phyloP scores from a whole-genome alignment of 495 filamentous ascomycete genomes.

The Cetradonia linearis region DNA sequence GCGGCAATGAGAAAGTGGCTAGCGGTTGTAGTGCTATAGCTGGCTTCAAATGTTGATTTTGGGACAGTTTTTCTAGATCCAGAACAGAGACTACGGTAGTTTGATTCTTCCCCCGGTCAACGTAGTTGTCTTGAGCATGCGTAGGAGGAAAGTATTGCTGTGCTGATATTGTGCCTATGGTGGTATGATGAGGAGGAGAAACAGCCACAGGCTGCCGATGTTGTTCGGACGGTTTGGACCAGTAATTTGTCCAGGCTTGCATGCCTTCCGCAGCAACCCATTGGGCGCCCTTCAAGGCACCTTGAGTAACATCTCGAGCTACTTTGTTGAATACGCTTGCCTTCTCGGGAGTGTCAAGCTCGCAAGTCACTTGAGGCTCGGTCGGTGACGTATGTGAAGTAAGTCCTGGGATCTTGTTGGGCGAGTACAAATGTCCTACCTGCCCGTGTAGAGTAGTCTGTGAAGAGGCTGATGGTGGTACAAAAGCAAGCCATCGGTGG shows the following conservation, averaged over 20 bases:
- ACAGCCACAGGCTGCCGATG: slow-evolving; percentile 23
- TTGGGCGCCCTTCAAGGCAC: slow-evolving; percentile 76
- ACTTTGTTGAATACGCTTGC: slow-evolving; percentile 78
- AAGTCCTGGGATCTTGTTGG: slow-evolving; percentile 51
- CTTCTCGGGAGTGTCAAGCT: slow-evolving; percentile 65
- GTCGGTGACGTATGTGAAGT: slow-evolving; percentile 61
- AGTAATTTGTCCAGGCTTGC: slow-evolving; percentile 84
- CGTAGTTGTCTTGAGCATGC: slow-evolving; percentile 44
- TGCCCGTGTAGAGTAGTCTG: slow-evolving; percentile 56
- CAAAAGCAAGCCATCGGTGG: slow-evolving; percentile 75
- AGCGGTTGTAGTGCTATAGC: slow-evolving; percentile 42
- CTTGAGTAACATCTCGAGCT: slow-evolving; percentile 79
- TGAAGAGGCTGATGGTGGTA: slow-evolving; percentile 62
- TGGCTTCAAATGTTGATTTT: slow-evolving; percentile 31
- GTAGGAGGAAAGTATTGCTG: slow-evolving; percentile 59
- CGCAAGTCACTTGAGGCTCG: slow-evolving; percentile 61
- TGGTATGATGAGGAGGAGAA: slow-evolving; percentile 27
- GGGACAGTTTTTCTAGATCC: slow-evolving; percentile 57
- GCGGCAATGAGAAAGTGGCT: slow-evolving; percentile 68
- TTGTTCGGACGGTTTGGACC: slow-evolving; percentile 50
- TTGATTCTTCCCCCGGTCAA: slow-evolving; percentile 43
- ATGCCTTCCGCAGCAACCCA: slow-evolving; percentile 80
- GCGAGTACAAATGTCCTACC: slow-evolving; percentile 33
- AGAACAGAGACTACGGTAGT: slow-evolving; percentile 75
- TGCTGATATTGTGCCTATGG: slow-evolving; percentile 28